These are phyloP conservation scores for Aspergillus brunneoviolaceus DNA, from an alignment of 2,329 filamentous ascomycete species.

Conservation along the genomic window DNA sequence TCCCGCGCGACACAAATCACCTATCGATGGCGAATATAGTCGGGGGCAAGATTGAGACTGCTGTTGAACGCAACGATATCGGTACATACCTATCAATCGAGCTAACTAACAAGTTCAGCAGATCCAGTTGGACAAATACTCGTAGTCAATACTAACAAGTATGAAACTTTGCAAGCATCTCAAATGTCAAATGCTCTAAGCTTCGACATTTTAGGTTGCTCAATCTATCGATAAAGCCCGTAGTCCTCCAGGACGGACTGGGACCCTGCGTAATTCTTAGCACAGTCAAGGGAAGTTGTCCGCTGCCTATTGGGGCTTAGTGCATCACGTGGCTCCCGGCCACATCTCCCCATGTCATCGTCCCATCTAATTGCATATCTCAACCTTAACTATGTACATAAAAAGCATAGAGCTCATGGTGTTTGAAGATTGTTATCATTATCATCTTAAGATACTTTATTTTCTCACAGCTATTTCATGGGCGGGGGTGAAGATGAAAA, in stretches of 20 bases:
- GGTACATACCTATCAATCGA: neutral
- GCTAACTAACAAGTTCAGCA: no score
- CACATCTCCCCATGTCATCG: constrained; percentile 12
- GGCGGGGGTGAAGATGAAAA: no score
- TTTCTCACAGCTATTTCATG: no score
- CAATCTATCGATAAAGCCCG: neutral
- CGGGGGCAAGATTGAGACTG: neutral
- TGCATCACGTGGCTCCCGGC: constrained; percentile 25
- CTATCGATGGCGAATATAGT: neutral
- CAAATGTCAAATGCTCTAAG: neutral
- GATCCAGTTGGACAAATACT: no score
- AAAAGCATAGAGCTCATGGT: no score
- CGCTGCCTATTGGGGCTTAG: constrained; percentile 18
- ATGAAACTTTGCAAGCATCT: neutral
- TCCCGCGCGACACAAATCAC: neutral
- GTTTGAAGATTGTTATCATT: no score
- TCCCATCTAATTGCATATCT: neutral
- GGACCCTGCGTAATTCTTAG: constrained; percentile 28
- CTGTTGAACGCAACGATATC: neutral
- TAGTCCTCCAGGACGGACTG: constrained; percentile 7
- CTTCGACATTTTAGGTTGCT: neutral
- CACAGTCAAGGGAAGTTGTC: constrained; percentile 18
- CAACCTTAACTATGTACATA: no score
- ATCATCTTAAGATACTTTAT: no score
- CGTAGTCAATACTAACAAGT: neutral